These are phyloP conservation scores for Fusarium nygamai DNA, from an alignment of 2,329 filamentous ascomycete genomes.

Conservation along the genomic window DNA sequence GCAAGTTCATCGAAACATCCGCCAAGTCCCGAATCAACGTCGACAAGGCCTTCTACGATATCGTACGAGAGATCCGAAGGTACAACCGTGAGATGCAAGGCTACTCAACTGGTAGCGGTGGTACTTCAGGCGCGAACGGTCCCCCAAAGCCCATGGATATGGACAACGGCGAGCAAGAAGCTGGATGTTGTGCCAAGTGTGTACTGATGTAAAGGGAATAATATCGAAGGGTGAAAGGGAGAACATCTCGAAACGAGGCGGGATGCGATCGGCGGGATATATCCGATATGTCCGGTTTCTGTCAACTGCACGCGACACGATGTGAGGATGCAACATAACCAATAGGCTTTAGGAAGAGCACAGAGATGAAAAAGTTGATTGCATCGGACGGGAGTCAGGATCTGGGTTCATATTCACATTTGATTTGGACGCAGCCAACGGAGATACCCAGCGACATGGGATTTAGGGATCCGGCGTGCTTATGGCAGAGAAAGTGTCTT, in stretches of 20 bases:
- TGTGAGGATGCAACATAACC: constrained; percentile 35
- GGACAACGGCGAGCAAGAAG: constrained; percentile 72
- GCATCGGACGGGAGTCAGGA: constrained; percentile 54
- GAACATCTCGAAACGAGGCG: constrained; percentile 15
- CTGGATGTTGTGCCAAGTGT: constrained; percentile 87
- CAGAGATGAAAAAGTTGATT: constrained; percentile 42
- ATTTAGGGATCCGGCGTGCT: constrained; percentile 25
- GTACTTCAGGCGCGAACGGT: constrained; percentile 68
- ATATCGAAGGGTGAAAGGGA: constrained; percentile 22
- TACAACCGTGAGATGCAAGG: constrained; percentile 99
- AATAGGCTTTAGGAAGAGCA: constrained; percentile 31
- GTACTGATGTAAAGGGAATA: constrained; percentile 77
- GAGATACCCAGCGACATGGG: constrained; percentile 37
- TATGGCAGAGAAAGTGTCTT: constrained; percentile 29
- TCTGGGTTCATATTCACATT: constrained; percentile 46
- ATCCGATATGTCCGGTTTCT: constrained; percentile 18
- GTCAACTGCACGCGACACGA: constrained; percentile 17
- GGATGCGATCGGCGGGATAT: constrained; percentile 16
- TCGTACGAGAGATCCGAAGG: constrained; percentile 95
- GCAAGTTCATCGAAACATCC: constrained; percentile 99
- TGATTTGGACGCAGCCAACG: constrained; percentile 37
- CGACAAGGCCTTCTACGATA: constrained; percentile 98
- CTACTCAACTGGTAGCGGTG: constrained; percentile 77
- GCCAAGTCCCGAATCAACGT: constrained; percentile 98
- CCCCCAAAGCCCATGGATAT: constrained; percentile 82